Conservation (phyloP, 2,329 filamentous ascomycete species). For the Immersiporthe knoxdaviesiana region DNA sequence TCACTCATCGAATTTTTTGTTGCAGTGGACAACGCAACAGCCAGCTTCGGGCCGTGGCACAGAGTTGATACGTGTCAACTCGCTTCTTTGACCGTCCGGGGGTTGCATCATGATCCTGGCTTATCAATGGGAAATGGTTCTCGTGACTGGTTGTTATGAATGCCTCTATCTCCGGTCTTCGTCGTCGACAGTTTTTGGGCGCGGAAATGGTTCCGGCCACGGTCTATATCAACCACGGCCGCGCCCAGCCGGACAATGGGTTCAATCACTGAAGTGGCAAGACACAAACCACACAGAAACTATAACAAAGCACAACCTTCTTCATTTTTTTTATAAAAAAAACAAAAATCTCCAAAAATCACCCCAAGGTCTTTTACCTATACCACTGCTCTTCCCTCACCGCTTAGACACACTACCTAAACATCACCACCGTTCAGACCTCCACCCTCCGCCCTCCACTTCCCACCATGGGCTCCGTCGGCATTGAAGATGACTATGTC, state of each 20-base stretch:
- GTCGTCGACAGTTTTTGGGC: constrained; percentile 27
- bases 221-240: constrained; percentile 33
- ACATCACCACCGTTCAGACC: constrained; percentile 6
- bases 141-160: constrained; percentile 22
- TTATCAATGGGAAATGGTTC: constrained; percentile 21
- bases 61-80: constrained; percentile 1
- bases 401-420: constrained; percentile 1
- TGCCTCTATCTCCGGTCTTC: constrained; percentile 30
- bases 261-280: constrained; percentile 9
- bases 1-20: background rate
- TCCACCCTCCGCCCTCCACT: too few relatives aligned
- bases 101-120: constrained; percentile 21
- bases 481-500: constrained; percentile 32
- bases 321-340: background rate
- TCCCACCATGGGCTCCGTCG: constrained; percentile 50
- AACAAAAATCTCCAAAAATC: background rate
- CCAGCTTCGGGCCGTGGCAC: constrained; percentile 5
- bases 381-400: constrained; percentile 18
- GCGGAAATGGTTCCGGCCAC: constrained; percentile 43
- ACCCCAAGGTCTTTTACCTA: constrained; percentile 14
- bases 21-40: constrained; percentile 12
- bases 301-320: background rate
- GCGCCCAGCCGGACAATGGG: constrained; percentile 17
- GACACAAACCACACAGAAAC: constrained; percentile 14
- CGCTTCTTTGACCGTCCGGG: background rate